Conservation (phyloP, 2,329 filamentous ascomycete genomes). For the Botrytis medusae region DNA sequence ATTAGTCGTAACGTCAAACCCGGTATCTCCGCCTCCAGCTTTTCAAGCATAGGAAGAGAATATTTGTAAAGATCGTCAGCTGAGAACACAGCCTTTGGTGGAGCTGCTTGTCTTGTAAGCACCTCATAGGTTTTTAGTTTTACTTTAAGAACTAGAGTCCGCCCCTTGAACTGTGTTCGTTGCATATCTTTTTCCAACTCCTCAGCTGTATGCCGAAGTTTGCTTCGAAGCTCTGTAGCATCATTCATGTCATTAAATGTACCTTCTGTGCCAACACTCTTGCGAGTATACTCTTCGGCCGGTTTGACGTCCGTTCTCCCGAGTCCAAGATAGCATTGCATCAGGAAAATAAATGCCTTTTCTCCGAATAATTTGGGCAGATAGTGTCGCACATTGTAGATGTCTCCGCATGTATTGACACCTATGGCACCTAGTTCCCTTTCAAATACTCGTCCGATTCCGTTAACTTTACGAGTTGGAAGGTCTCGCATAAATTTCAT, state of each 20-base stretch:
- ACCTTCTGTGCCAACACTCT: constrained; percentile 90
- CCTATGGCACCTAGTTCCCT: constrained; percentile 86
- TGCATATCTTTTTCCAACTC: constrained; percentile 84
- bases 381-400: constrained; percentile 73
- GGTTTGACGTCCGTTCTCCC: constrained; percentile 84
- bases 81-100: constrained; percentile 67
- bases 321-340: constrained; percentile 80
- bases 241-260: constrained; percentile 82
- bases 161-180: constrained; percentile 78
- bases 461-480: constrained; percentile 88
- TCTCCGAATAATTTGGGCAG: constrained; percentile 81
- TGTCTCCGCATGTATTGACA: constrained; percentile 83
- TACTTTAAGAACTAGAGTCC: constrained; percentile 88
- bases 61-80: constrained; percentile 84
- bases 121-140: constrained; percentile 96
- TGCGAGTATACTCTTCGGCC: constrained; percentile 84
- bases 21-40: constrained; percentile 80
- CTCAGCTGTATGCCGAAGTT: constrained; percentile 76
- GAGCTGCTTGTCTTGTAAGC: constrained; percentile 75
- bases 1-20: constrained; percentile 79
- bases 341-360: constrained; percentile 84
- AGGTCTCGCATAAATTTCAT: constrained; percentile 83
- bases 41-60: constrained; percentile 77
- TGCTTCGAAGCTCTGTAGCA: constrained; percentile 66
- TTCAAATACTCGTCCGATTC: constrained; percentile 91